Conservation (phyloP, 139 green algal species). For the Chlorella sp. region DNA sequence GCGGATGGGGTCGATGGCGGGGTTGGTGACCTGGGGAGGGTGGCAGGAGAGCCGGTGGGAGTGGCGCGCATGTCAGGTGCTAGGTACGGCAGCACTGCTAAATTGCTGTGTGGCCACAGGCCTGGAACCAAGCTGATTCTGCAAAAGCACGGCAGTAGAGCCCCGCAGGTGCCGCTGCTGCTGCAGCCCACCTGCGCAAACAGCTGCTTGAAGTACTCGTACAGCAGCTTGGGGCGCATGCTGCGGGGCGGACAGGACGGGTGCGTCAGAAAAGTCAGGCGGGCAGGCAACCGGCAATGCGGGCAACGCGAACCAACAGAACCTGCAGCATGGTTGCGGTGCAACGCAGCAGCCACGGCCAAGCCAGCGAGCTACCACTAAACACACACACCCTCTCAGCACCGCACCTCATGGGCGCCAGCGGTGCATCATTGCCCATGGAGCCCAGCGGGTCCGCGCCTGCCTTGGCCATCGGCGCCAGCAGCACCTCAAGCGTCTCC, state of each 20-base stretch:
- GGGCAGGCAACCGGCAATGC: too few species aligned
- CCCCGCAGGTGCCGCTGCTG: background rate
- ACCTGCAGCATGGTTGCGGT: too few species aligned
- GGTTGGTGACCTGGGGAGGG: constrained; percentile 93
- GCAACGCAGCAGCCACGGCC: too few species aligned
- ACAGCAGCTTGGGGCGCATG: constrained; percentile 81
- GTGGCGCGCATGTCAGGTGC: too few species aligned
- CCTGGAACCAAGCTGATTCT: too few species aligned
- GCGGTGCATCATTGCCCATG: constrained; percentile 96
- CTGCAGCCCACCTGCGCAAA: constrained; percentile 83
- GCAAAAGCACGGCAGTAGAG: too few species aligned
- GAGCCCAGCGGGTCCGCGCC: constrained; percentile 92
- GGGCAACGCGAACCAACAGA: background rate
- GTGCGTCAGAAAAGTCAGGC: background rate
- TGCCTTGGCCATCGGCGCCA: constrained; percentile 88
- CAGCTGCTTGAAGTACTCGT: constrained; percentile 99
- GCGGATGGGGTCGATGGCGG: constrained; percentile 96
- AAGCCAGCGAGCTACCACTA: too few species aligned
- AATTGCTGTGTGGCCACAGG: too few species aligned
- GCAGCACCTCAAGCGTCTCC: constrained; percentile 92
- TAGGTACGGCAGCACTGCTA: too few species aligned
- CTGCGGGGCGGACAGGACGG: background rate
- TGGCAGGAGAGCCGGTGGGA: background rate
- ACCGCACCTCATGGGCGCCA: constrained; percentile 79
- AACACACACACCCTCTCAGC: too few species aligned